phyloP scores from a whole-genome alignment of 2,329 filamentous ascomycete species.

The Harringtonia aguacate region DNA sequence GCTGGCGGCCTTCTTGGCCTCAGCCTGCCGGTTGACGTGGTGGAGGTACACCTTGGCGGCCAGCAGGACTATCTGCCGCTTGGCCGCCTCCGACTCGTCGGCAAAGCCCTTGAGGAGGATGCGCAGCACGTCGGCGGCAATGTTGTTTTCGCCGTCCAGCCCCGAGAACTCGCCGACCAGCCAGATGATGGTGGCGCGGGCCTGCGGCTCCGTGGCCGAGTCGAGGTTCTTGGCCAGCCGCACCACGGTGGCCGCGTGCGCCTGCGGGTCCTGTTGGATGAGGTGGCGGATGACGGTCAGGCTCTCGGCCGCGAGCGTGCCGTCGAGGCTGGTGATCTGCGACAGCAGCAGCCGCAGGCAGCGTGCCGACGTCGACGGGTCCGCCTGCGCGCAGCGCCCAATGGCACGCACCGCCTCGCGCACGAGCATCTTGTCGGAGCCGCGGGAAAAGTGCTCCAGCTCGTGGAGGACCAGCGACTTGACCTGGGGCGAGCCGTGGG shows the following conservation, averaged over 20 bases:
- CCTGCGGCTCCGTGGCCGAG: conserved; percentile 74
- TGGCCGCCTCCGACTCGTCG: conserved; percentile 74
- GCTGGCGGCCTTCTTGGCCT: conserved; percentile 17
- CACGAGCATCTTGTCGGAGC: conserved; percentile 63
- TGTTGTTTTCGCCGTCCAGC: conserved; percentile 69
- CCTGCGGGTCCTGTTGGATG: conserved; percentile 79
- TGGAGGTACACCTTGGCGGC: conserved; percentile 97
- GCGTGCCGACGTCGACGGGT: conserved; percentile 55
- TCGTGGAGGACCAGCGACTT: conserved; percentile 87
- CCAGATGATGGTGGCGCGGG: conserved; percentile 93
- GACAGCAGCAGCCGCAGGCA: conserved; percentile 75
- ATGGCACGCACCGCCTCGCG: conserved; percentile 87
- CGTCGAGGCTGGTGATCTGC: conserved; percentile 81
- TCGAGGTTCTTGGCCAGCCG: conserved; percentile 86
- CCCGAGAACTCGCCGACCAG: conserved; percentile 91
- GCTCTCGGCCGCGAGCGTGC: conserved; percentile 81
- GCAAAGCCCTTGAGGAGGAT: conserved; percentile 73
- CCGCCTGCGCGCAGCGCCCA: conserved; percentile 79
- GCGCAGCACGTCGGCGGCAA: conserved; percentile 83
- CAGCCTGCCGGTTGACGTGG: conserved; percentile 52
- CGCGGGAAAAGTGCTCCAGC: conserved; percentile 82
- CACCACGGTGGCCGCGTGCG: conserved; percentile 77
- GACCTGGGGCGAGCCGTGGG: conserved; percentile 60
- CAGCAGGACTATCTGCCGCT: conserved; percentile 82
- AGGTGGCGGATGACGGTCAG: conserved; percentile 91